phyloP scores from a whole-genome alignment of 139 green algal genomes.

The Chlorella sp. region DNA sequence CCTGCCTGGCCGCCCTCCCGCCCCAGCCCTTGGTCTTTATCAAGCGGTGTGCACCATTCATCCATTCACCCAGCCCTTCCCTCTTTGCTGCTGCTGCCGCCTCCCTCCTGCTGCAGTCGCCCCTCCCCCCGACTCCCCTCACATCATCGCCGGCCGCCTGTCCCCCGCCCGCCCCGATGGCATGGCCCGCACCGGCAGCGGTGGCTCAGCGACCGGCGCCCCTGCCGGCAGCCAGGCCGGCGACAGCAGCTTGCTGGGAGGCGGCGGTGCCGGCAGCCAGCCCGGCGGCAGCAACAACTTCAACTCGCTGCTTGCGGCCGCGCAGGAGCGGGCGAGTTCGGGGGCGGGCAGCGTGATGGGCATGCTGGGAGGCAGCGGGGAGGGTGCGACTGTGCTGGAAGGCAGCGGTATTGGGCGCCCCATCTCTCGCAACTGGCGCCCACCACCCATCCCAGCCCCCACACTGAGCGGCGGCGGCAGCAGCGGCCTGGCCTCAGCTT shows the following conservation, averaged over 20 bases:
- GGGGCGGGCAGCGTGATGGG: background rate
- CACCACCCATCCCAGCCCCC: constrained; percentile 41
- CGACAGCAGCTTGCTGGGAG: background rate
- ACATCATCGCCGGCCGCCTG: constrained; percentile 39
- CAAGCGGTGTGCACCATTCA: background rate
- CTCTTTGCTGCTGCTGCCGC: background rate
- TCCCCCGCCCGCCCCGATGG: background rate
- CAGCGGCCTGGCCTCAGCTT: background rate
- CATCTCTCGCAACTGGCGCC: constrained; percentile 34
- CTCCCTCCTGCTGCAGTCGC: background rate
- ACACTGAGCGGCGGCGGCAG: constrained; percentile 14
- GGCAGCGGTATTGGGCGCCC: constrained; percentile 40
- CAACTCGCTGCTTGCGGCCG: background rate
- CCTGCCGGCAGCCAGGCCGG: background rate
- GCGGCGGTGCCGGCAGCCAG: background rate
- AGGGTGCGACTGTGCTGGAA: background rate
- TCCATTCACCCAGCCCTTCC: background rate
- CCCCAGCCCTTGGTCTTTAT: background rate
- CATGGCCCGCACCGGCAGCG: background rate
- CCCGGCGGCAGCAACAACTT: background rate
- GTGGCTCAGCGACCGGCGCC: background rate
- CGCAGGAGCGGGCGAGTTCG: background rate
- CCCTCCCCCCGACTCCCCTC: constrained; percentile 6
- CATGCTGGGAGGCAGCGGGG: background rate
- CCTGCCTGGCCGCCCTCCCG: background rate